Base-by-base conservation (phyloP, 352 stramenopile genomes). In the Pythium monospermum region DNA sequence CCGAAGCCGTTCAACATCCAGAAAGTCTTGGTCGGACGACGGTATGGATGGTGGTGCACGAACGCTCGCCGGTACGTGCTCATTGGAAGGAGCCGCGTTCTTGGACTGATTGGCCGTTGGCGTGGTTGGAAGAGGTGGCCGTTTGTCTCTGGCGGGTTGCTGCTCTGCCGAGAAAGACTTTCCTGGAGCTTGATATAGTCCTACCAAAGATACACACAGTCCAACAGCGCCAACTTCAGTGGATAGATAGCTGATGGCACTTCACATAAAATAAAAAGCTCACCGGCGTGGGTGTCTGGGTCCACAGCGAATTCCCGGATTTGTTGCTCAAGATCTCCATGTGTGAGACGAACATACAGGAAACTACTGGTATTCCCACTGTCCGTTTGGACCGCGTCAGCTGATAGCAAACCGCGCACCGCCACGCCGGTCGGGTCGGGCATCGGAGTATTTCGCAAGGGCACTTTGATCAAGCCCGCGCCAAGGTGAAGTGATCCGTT, bases 1-100 rank as follows among this genome's bases (percentile, higher is more conserved):
- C 2, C 60, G 60, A 21, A 68, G 43, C 26, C 60, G 48, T 19
- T 68, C 60, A 19, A 68, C 26, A 42, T 68, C 60, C 2, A 68
- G 30, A 25, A 54, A 58, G 42, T 67, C 59, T 22, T 31, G 52
- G 21, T n/a, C 37, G 6, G 37, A 19, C 8, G 16, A 19, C n/a
- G n/a, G n/a, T n/a, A n/a, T n/a, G n/a, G n/a, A n/a, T n/a, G n/a
- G n/a, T n/a, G n/a, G n/a, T n/a, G n/a, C n/a, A n/a, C n/a, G n/a
- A n/a, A n/a, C n/a, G n/a, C n/a, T n/a, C n/a, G n/a, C n/a, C n/a
- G n/a, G n/a, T n/a, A n/a, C n/a, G n/a, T n/a, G n/a, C n/a, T n/a
- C n/a, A n/a, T n/a, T n/a, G n/a, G n/a, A n/a, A n/a, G n/a, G n/a
- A n/a, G n/a, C n/a, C n/a, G n/a, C n/a, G n/a, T n/a, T n/a, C n/a